Conservation (phyloP, 495 filamentous ascomycete species). For the Aspergillus campestris region DNA sequence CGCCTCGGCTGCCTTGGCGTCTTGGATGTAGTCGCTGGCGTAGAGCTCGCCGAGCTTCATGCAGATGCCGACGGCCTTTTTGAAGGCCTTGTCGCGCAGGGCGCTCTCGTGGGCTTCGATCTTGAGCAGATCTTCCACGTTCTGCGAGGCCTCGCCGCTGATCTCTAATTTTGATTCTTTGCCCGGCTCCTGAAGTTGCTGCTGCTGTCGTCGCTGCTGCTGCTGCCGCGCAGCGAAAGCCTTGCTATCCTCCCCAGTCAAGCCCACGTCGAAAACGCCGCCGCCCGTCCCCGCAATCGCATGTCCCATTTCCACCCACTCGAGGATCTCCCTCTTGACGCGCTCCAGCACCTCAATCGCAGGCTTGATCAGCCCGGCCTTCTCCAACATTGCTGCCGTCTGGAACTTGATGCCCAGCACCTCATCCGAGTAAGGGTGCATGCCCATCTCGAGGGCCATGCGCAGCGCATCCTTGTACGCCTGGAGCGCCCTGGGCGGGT, state of each 20-base stretch:
- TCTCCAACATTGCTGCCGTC: constrained; percentile 69
- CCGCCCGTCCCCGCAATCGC: too few relatives aligned
- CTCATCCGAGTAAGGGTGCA: constrained; percentile 86
- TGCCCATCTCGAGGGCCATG: constrained; percentile 56
- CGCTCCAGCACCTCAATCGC: constrained; percentile 66
- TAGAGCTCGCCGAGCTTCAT: constrained; percentile 82
- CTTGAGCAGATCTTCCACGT: constrained; percentile 11
- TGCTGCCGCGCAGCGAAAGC: constrained; percentile 20
- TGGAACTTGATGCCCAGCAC: constrained; percentile 82
- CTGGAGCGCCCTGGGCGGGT: constrained; percentile 65
- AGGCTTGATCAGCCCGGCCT: constrained; percentile 52
- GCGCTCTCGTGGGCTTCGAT: constrained; percentile 40
- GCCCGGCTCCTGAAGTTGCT: constrained; percentile 13
- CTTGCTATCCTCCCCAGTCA: constrained; percentile 31
- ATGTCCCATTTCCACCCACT: constrained; percentile 30
- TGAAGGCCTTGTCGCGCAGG: constrained; percentile 60
- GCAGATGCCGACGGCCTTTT: constrained; percentile 61
- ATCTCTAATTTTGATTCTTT: constrained; percentile 18
- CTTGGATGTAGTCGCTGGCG: constrained; percentile 36
- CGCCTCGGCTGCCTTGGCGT: constrained; percentile 58
- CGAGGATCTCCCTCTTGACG: constrained; percentile 45
- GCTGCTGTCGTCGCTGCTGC: constrained; percentile 13
- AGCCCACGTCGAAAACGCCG: too few relatives aligned
- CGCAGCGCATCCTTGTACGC: constrained; percentile 72
- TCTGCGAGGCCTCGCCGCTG: constrained; percentile 21